phyloP scores from a whole-genome alignment of 805 yeast species.

The Yarrowia divulgata region DNA sequence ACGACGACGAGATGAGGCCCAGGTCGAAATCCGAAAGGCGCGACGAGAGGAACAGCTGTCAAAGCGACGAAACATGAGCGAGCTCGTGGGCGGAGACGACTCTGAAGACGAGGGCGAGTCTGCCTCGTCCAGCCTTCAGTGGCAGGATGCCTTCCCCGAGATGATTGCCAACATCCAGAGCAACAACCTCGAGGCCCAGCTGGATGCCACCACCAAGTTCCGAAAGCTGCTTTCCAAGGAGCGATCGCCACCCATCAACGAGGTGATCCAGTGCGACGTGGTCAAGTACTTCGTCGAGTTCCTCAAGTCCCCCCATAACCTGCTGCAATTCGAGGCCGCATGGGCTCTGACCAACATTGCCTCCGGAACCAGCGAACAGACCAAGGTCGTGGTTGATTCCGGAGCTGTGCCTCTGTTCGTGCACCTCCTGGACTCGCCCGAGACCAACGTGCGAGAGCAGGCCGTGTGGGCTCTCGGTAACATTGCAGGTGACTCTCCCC shows the following conservation, averaged over 20 bases:
- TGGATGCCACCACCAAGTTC: constrained; percentile 89
- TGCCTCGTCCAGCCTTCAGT: constrained; percentile 60
- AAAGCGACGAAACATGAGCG: constrained; percentile 83
- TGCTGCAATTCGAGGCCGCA: constrained; percentile 95
- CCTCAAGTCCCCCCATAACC: constrained; percentile 76
- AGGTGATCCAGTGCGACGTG: constrained; percentile 91
- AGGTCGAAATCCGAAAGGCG: constrained; percentile 94
- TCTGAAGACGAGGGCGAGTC: constrained; percentile 58
- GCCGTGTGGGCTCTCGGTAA: constrained; percentile 99
- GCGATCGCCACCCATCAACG: constrained; percentile 93
- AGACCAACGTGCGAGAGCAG: constrained; percentile 94
- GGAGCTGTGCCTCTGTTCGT: constrained; percentile 95
- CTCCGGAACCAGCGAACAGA: constrained; percentile 89
- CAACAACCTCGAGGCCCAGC: constrained; percentile 75
- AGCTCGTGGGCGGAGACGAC: constrained; percentile 51
- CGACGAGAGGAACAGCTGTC: constrained; percentile 94
- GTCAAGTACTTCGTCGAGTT: constrained; percentile 89
- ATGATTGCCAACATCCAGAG: constrained; percentile 85
- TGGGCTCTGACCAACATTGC: constrained; percentile 99
- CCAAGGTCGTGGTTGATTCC: constrained; percentile 86
- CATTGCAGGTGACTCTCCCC: constrained; percentile 96
- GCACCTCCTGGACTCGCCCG: constrained; percentile 75
- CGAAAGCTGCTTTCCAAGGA: constrained; percentile 93
- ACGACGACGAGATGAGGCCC: constrained; percentile 97
- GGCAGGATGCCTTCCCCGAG: constrained; percentile 70